Evolutionary conservation across 2,329 filamentous ascomycete species (phyloP).

Genomic region (Magnaporthiopsis poae): DNA sequence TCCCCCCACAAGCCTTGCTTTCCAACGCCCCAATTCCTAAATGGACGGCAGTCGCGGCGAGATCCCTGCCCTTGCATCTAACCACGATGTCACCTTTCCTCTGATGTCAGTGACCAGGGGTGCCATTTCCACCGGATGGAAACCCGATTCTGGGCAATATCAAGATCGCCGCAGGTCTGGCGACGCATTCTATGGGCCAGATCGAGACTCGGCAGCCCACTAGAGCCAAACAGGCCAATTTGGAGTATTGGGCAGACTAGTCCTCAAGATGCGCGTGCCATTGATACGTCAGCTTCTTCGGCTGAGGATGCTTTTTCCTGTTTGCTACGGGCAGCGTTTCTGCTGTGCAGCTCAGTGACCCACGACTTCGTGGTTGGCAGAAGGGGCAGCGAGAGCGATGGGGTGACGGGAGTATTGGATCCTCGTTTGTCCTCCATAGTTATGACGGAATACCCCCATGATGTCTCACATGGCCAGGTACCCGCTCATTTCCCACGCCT

Average conservation of each 20-base stretch:
- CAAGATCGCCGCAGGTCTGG: background rate
- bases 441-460: too few relatives aligned
- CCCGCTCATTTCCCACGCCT: too few relatives aligned
- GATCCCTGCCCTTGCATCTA: background rate
- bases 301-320: too few relatives aligned
- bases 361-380: too few relatives aligned
- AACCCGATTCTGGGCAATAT: background rate
- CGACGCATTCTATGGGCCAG: background rate
- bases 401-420: too few relatives aligned
- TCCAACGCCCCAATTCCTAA: background rate
- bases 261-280: background rate
- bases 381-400: too few relatives aligned
- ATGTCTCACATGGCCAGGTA: too few relatives aligned
- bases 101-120: background rate
- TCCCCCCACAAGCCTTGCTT: background rate
- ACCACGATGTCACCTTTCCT: background rate
- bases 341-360: too few relatives aligned
- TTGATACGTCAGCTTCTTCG: too few relatives aligned
- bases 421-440: too few relatives aligned
- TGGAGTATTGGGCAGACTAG: background rate
- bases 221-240: background rate
- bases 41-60: background rate
- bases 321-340: too few relatives aligned
- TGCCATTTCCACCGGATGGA: background rate
- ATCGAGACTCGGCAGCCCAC: background rate